phyloP scores from a whole-genome alignment of 2,329 filamentous ascomycete species.

The Arthrobotrys pseudoclavata region DNA sequence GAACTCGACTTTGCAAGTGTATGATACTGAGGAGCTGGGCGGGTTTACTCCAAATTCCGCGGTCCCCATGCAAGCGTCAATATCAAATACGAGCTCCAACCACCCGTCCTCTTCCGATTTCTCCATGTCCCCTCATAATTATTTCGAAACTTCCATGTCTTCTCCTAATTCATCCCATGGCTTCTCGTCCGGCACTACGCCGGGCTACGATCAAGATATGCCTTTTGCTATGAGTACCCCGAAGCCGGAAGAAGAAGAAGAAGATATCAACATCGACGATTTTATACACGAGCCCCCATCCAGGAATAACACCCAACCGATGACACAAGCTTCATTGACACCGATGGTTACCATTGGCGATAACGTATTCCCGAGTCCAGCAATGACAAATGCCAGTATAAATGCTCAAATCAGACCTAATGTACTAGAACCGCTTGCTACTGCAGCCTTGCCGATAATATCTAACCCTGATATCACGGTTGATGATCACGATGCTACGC shows the following conservation, averaged over 20 bases:
- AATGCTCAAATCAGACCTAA: conserved; percentile 21
- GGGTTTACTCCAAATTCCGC: conserved; percentile 58
- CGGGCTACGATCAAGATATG: conserved; percentile 56
- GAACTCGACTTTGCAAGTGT: conserved; percentile 45
- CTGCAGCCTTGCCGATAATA: conserved; percentile 18
- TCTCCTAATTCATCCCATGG: conserved; percentile 56
- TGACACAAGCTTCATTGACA: conserved; percentile 20
- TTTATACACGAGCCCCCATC: conserved; percentile 28
- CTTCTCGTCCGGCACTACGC: conserved; percentile 53
- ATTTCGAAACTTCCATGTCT: conserved; percentile 52
- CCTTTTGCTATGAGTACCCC: conserved; percentile 54
- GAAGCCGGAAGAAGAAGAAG: conserved; percentile 47
- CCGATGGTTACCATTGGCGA: conserved; percentile 17
- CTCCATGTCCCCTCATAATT: conserved; percentile 57
- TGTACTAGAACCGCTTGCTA: conserved; percentile 7
- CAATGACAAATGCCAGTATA: conserved; percentile 51
- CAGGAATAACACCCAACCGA: conserved; percentile 33
- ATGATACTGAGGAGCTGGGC: conserved; percentile 53
- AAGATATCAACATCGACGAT: conserved; percentile 47
- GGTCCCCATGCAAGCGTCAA: conserved; percentile 56
- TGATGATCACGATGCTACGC: conserved; percentile 55
- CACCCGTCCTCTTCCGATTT: conserved; percentile 59
- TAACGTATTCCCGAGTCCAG: conserved; percentile 48
- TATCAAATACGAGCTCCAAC: conserved; percentile 51
- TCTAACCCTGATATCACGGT: conserved; percentile 55